A percentile compares a stretch with the other conserved stretches of the same genome.
phyloP scores from a whole-genome alignment of 225 moss, liverwort and hornwort genomes.

The Climacium dendroides region DNA sequence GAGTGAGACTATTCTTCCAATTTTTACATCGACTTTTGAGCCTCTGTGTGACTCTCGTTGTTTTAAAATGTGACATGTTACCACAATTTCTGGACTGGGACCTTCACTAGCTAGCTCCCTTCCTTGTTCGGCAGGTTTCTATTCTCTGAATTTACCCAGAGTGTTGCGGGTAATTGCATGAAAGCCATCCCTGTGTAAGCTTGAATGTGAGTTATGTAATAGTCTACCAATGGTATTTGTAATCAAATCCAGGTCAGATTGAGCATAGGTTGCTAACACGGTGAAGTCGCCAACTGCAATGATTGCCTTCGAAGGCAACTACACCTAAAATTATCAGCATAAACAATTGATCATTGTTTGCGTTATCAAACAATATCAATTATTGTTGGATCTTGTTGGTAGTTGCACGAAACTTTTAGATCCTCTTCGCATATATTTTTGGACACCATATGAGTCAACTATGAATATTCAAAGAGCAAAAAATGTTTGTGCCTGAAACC shows the following conservation, averaged over 20 bases:
- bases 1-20: neutral
- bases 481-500: neutral
- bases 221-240: conserved; percentile 13
- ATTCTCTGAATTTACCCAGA: neutral
- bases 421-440: neutral
- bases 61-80: neutral
- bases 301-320: neutral
- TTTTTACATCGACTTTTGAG: neutral
- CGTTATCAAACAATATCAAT: no score
- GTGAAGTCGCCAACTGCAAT: no score
- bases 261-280: neutral
- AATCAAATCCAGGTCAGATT: conserved; percentile 7
- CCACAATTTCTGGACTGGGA: neutral
- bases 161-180: neutral
- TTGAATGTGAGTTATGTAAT: neutral
- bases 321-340: neutral
- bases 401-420: neutral
- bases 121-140: neutral
- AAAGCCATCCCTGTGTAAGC: no score
- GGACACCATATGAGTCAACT: no score
- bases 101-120: neutral
- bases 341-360: neutral
- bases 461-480: no score
- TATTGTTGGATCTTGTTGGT: no score
- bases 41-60: neutral